Percentiles rank a stretch among this genome's conserved stretches.
phyloP scores from a whole-genome alignment of 2,329 filamentous ascomycete species.

The Phaeophleospora eucalypticola region DNA sequence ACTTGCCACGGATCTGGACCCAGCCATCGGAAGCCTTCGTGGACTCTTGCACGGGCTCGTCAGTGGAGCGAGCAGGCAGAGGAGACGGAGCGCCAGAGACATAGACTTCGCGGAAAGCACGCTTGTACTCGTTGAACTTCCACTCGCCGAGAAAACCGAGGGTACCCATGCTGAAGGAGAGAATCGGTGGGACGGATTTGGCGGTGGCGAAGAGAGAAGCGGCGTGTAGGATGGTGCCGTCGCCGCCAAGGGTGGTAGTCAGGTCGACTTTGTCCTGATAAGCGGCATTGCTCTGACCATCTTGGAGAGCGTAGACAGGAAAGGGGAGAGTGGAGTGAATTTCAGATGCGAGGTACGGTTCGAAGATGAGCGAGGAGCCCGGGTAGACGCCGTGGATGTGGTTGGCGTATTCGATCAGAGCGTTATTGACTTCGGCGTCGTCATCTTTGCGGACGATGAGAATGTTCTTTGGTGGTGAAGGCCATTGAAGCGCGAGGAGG shows the following conservation, averaged over 20 bases:
- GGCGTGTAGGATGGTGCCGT: conserved; percentile 84
- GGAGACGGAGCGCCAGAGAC: conserved; percentile 61
- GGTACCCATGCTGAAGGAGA: conserved; percentile 96
- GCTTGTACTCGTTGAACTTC: conserved; percentile 90
- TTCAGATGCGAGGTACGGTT: conserved; percentile 66
- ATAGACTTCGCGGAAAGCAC: conserved; percentile 87
- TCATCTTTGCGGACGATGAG: conserved; percentile 65
- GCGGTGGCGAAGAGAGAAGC: conserved; percentile 82
- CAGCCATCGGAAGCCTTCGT: conserved; percentile 48
- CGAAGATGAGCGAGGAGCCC: conserved; percentile 75
- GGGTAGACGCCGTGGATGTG: conserved; percentile 79
- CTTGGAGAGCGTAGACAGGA: conserved; percentile 59
- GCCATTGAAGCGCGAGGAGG: conserved; percentile 64
- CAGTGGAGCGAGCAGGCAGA: conserved; percentile 15
- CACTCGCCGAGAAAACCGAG: conserved; percentile 93
- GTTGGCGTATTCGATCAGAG: conserved; percentile 56
- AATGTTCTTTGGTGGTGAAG: conserved; percentile 63
- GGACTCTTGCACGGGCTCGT: conserved; percentile 18
- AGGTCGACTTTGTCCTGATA: conserved; percentile 81
- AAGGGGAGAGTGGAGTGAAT: conserved; percentile 69
- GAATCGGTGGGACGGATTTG: conserved; percentile 76
- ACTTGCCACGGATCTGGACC: conserved; percentile 72
- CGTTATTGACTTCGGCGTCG: conserved; percentile 51
- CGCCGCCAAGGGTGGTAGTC: conserved; percentile 84
- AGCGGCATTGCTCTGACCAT: conserved; percentile 42